phyloP scores from a whole-genome alignment of 2,329 filamentous ascomycete genomes.

The Orbilia javanica region DNA sequence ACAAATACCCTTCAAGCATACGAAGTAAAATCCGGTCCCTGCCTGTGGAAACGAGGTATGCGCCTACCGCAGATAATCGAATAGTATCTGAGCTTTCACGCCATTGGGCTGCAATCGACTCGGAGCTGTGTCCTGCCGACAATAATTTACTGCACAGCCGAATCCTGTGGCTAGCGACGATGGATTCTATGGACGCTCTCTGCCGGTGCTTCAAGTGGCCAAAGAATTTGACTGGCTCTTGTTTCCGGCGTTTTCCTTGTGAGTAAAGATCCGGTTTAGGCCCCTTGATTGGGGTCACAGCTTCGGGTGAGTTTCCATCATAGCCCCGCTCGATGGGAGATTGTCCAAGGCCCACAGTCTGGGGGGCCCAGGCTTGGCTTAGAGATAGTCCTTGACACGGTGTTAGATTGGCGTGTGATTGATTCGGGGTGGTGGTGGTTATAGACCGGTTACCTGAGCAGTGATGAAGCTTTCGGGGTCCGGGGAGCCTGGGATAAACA shows the following conservation, averaged over 20 bases:
- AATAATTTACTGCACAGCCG: constrained; percentile 25
- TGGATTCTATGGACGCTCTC: not conserved
- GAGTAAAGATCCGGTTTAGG: not conserved
- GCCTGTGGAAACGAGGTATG: constrained; percentile 22
- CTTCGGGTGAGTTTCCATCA: not conserved
- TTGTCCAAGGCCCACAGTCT: not conserved
- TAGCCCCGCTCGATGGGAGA: not conserved
- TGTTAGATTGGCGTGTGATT: not conserved
- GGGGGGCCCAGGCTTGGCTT: not conserved
- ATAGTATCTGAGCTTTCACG: not conserved
- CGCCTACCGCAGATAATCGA: constrained; percentile 16
- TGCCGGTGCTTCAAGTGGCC: not conserved
- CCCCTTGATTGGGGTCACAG: not conserved
- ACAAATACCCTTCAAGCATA: constrained; percentile 22
- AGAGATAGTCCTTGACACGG: not conserved
- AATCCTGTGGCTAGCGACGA: constrained; percentile 7
- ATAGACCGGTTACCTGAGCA: not conserved
- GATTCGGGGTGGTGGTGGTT: not conserved
- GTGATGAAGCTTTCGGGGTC: not conserved
- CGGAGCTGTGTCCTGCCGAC: constrained; percentile 11
- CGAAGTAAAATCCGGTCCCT: constrained; percentile 38
- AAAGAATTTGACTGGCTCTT: not conserved
- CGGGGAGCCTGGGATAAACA: not conserved
- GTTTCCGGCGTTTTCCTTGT: not conserved
- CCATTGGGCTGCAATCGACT: constrained; percentile 32